phyloP scores from a whole-genome alignment of 768 basidiomycete species.

The Mycena belliarum region DNA sequence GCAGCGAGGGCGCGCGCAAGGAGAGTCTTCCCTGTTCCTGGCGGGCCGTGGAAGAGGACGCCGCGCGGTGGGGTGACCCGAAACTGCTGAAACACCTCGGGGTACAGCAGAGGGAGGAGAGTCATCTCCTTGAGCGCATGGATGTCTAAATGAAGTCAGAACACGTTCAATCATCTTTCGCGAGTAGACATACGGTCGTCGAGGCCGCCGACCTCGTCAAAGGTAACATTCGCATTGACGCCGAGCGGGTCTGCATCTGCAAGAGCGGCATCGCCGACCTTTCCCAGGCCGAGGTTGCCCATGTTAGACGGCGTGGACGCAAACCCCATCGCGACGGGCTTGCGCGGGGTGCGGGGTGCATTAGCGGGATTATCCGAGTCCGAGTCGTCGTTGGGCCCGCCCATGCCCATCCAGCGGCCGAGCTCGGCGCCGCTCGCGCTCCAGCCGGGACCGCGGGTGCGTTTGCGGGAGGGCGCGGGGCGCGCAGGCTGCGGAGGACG shows the following conservation, averaged over 20 bases:
- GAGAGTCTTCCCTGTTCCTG: slow-evolving; percentile 95
- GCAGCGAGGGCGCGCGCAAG: slow-evolving; percentile 93
- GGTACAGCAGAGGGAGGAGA: slow-evolving; percentile 91
- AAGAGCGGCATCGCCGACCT: slow-evolving; percentile 80
- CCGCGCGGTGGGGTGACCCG: slow-evolving; percentile 94
- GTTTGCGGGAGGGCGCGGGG: slow-evolving; percentile 21
- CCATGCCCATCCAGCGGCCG: slow-evolving; percentile 75
- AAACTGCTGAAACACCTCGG: slow-evolving; percentile 95
- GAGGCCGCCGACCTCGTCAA: slow-evolving; percentile 94
- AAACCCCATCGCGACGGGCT: slow-evolving; percentile 57
- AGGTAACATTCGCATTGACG: slow-evolving; percentile 90
- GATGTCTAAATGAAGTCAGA: slow-evolving; percentile 62
- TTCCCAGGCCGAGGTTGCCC: slow-evolving; percentile 83
- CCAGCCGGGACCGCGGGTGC: slow-evolving; percentile 64
- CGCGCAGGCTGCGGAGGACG: slow-evolving; percentile 39
- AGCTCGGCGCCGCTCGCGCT: slow-evolving; percentile 79
- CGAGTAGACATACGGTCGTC: slow-evolving; percentile 73
- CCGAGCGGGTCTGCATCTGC: slow-evolving; percentile 97
- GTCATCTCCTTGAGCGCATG: slow-evolving; percentile 99
- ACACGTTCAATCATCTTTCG: background rate
- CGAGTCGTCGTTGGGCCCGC: slow-evolving; percentile 64
- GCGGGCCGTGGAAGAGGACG: slow-evolving; percentile 97
- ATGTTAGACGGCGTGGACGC: slow-evolving; percentile 79
- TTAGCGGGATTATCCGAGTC: slow-evolving; percentile 59
- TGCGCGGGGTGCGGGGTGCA: slow-evolving; percentile 55